phyloP scores from a whole-genome alignment of 2,329 filamentous ascomycete genomes.

The Dactylellina leptospora region DNA sequence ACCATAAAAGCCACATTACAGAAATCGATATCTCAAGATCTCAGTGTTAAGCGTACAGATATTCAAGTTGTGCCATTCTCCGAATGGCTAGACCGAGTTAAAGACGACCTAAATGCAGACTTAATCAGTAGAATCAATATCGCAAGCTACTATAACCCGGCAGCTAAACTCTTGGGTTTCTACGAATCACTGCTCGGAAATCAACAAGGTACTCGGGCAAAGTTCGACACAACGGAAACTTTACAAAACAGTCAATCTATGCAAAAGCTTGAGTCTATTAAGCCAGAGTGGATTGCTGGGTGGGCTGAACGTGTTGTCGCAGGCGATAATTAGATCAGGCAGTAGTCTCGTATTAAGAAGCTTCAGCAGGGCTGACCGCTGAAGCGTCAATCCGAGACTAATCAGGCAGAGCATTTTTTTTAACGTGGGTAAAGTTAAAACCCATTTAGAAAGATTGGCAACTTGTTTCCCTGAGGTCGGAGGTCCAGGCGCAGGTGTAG shows the following conservation, averaged over 20 bases:
- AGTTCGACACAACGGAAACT: background rate
- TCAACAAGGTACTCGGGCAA: background rate
- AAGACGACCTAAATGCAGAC: background rate
- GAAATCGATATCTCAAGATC: background rate
- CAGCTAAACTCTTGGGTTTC: background rate
- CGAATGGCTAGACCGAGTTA: background rate
- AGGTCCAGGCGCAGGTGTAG: no score
- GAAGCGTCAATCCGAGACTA: no score
- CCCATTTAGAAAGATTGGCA: no score
- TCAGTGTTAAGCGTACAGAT: background rate
- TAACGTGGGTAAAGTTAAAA: no score
- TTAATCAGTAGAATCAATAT: background rate
- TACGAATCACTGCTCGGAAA: background rate
- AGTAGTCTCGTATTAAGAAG: no score
- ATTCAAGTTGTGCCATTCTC: background rate
- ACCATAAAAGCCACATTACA: background rate
- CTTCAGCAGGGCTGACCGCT: no score
- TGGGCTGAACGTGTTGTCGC: background rate
- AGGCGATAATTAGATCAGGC: background rate
- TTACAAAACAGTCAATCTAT: background rate
- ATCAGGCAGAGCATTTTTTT: no score
- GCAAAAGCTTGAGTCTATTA: background rate
- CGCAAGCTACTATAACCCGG: background rate
- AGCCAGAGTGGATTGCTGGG: constrained; percentile 1
- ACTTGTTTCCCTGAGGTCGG: no score